phyloP scores from a whole-genome alignment of 192 early-diverging fungal species.

The Entomortierella chlamydospora region DNA sequence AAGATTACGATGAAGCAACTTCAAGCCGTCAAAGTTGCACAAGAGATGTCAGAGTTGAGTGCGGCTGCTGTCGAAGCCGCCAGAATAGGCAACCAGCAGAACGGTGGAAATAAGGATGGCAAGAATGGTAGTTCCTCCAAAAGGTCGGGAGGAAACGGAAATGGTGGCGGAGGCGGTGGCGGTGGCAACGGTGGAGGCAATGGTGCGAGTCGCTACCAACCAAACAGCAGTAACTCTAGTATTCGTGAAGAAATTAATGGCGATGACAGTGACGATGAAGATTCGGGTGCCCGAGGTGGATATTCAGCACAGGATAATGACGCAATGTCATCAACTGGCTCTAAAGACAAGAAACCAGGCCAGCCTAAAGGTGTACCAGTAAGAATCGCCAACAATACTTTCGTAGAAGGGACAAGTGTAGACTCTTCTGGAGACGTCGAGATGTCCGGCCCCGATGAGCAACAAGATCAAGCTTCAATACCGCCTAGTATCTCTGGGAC shows the following conservation, averaged over 20 bases:
- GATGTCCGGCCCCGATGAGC: neutral
- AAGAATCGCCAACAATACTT: too few species aligned
- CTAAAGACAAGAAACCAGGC: neutral
- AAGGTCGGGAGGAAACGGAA: neutral
- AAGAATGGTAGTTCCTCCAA: neutral
- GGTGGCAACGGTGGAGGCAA: neutral
- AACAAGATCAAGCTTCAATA: neutral
- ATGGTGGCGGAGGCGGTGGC: neutral
- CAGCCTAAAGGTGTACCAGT: too few species aligned
- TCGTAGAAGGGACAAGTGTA: neutral
- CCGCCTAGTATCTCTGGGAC: too few species aligned
- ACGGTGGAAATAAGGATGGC: constrained; percentile 5
- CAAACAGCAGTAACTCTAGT: neutral
- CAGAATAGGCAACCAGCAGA: constrained; percentile 36
- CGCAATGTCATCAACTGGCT: neutral
- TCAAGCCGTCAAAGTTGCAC: constrained; percentile 2
- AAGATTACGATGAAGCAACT: constrained; percentile 17
- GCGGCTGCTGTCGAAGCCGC: constrained; percentile 45
- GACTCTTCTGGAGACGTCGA: neutral
- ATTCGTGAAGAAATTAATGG: neutral
- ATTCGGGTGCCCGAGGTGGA: neutral
- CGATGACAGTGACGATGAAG: constrained; percentile 21
- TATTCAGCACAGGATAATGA: too few species aligned
- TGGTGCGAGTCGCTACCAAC: neutral
- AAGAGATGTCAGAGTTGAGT: constrained; percentile 35